Percentiles rank a stretch among this genome's conserved stretches.
phyloP scores from a whole-genome alignment of 768 basidiomycete genomes.

The Flagelloscypha sp. region DNA sequence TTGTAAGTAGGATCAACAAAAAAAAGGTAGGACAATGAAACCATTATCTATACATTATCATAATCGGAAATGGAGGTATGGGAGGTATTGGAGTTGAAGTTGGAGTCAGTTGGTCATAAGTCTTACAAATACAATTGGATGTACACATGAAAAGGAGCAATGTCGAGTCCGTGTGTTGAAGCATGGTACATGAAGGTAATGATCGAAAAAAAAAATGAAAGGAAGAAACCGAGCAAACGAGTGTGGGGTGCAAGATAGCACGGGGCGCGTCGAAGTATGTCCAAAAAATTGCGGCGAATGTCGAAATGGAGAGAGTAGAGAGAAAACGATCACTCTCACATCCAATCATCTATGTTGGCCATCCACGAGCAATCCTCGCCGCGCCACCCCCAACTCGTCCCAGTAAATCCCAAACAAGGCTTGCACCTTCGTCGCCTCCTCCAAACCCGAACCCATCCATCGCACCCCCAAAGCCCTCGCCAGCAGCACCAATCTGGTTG shows the following conservation, averaged over 20 bases:
- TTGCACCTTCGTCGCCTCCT: slow-evolving; percentile 40
- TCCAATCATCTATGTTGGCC: slow-evolving; percentile 79
- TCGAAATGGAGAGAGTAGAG: not conserved
- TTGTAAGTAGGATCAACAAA: no score
- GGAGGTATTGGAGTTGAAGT: not conserved
- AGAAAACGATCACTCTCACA: no score
- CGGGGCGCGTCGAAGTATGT: no score
- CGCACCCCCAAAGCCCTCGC: slow-evolving; percentile 50
- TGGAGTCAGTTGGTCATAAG: not conserved
- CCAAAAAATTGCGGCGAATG: slow-evolving; percentile 1
- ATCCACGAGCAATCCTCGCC: slow-evolving; percentile 66
- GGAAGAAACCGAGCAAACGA: not conserved
- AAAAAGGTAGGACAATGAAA: no score
- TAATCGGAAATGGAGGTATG: not conserved
- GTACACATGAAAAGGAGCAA: no score
- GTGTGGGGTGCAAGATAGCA: no score
- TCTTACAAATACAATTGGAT: no score
- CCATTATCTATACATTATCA: no score
- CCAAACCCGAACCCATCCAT: slow-evolving; percentile 7
- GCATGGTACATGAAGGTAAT: no score
- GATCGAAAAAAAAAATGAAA: not conserved
- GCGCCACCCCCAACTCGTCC: slow-evolving; percentile 70
- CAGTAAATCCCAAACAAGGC: slow-evolving; percentile 60
- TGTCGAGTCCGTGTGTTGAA: no score
- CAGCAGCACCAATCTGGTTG: slow-evolving; percentile 60